phyloP scores from a whole-genome alignment of 129 eudicot species.

The Lonicera japonica region DNA sequence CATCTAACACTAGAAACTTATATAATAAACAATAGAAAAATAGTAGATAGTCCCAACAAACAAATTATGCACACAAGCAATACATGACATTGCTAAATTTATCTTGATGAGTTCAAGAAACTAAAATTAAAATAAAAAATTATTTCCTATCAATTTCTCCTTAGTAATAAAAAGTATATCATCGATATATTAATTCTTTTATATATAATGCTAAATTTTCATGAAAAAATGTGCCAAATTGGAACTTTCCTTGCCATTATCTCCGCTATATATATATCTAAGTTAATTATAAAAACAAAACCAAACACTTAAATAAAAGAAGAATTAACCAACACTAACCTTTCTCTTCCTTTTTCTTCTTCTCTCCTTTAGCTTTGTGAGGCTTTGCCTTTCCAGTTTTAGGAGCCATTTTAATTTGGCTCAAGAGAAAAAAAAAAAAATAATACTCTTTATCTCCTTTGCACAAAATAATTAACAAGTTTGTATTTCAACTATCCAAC shows the following conservation, averaged over 20 bases:
- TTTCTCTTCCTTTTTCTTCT: constrained; percentile 97
- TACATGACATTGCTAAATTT: no score
- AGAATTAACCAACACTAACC: constrained; percentile 21
- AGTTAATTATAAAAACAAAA: background rate
- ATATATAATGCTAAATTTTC: no score
- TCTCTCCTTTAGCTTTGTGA: constrained; percentile 85
- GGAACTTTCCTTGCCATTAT: background rate
- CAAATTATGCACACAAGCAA: no score
- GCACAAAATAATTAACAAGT: no score
- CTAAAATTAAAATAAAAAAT: no score
- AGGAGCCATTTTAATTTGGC: constrained; percentile 55
- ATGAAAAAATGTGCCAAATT: background rate
- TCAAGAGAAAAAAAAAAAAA: background rate
- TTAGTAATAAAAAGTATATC: no score
- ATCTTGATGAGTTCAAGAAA: no score
- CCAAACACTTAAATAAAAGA: background rate
- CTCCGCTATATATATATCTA: background rate
- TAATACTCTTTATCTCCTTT: background rate
- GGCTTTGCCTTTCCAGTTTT: constrained; percentile 72
- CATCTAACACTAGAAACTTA: no score
- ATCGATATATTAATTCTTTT: no score
- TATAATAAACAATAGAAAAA: no score
- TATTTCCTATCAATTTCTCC: no score
- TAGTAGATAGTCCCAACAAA: no score
- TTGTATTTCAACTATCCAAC: background rate